Conservation (phyloP, 495 filamentous ascomycete genomes). For the Hyaloscypha finlandica region DNA sequence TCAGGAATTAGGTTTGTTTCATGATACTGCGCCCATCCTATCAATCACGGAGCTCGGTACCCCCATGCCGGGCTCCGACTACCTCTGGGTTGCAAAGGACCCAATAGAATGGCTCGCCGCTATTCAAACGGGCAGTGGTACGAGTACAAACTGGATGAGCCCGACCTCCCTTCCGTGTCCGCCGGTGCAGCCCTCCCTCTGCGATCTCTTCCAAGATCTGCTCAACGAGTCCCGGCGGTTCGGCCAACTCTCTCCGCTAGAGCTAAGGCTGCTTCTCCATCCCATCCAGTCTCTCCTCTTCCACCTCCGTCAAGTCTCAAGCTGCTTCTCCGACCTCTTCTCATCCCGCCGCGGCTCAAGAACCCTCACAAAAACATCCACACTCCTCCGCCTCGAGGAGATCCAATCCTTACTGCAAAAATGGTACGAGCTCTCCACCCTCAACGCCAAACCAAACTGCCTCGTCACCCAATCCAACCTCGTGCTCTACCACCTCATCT, state of each 20-base stretch:
- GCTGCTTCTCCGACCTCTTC: slow-evolving; percentile 43
- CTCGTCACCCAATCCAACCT: slow-evolving; percentile 52
- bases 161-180: slow-evolving; percentile 42
- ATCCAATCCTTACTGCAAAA: slow-evolving; percentile 55
- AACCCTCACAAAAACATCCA: slow-evolving; percentile 51
- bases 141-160: background rate
- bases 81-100: slow-evolving; percentile 36
- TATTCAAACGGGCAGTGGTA: slow-evolving; percentile 43
- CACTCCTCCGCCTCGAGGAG: slow-evolving; percentile 51
- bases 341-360: slow-evolving; percentile 37
- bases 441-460: slow-evolving; percentile 42
- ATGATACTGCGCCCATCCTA: slow-evolving; percentile 59
- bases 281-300: slow-evolving; percentile 52
- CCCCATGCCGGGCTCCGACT: slow-evolving; percentile 57
- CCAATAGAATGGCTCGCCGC: slow-evolving; percentile 49
- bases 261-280: slow-evolving; percentile 53
- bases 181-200: slow-evolving; percentile 50
- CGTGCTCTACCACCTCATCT: slow-evolving; percentile 65
- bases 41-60: slow-evolving; percentile 57
- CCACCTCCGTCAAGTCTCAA: slow-evolving; percentile 50
- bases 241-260: slow-evolving; percentile 44
- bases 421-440: slow-evolving; percentile 56
- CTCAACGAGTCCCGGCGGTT: slow-evolving; percentile 41
- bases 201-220: slow-evolving; percentile 58
- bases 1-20: slow-evolving; percentile 64